Base-by-base conservation (phyloP, 306 rosid genomes). In the Prunus armeniaca region DNA sequence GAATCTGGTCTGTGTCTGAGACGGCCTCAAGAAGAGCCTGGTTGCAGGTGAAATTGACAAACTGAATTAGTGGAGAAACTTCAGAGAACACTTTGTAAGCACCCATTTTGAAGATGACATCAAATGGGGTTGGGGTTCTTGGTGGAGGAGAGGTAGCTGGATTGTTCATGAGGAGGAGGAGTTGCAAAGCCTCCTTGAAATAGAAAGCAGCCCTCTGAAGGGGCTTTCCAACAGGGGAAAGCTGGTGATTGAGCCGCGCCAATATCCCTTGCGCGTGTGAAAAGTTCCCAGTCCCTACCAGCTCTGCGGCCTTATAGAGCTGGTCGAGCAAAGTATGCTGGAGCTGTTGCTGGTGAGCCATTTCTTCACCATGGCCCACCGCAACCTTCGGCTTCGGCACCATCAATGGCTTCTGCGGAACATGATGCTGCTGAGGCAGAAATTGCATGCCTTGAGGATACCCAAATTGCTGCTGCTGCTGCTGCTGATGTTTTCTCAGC, bases 181-280 rank as follows among this genome's bases (percentile, higher is more conserved):
- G 75, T 58, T 85, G 83, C 72, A 85, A 69, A 63, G 88, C 88
- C 83, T 85, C 88, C 88, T 82, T 85, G 82, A 85, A 85, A 68
- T 85, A 85, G 82, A 79, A 85, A 82, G 88, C 82, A 72, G 88
- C 86, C 88, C 88, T 79, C 51, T 75, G 88, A 12, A 82, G 83
- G 74, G 88, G 88, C 79, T 75, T 81, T 67, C 88, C 86, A 75
- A 82, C 77, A 49, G 84, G 86, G 76, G 88, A 85, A 80, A 84
- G 93, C 86, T 89, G 97, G 89, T 94, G 98, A 94, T 94, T 94
- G 98, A 94, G 98, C 97, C 98, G 97, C 98, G 98, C 98, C 97
- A 94, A 94, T 94, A 94, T 94, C 98, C 92, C 98, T 82, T 89
- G 97, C 97, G 97, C 88, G 84, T 71, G 81, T 75, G 77, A 60